phyloP scores from a whole-genome alignment of 768 basidiomycete genomes.

The Russula virescens region DNA sequence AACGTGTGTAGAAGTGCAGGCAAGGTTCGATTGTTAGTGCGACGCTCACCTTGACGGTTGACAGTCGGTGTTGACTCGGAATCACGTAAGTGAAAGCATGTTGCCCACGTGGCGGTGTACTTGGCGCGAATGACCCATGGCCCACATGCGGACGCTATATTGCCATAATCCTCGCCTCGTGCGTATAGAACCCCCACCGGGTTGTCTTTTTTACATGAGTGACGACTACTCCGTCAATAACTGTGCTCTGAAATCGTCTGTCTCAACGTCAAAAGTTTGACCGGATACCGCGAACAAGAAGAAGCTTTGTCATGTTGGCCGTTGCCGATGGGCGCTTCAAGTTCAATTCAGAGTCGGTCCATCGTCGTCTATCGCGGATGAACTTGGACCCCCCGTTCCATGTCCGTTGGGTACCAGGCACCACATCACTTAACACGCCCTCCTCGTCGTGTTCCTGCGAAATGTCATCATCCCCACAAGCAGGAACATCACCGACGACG shows the following conservation, averaged over 20 bases:
- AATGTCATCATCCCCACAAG: not conserved
- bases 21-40: no score
- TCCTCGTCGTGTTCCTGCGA: conserved; percentile 6
- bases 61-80: no score
- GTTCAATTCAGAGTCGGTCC: conserved; percentile 16
- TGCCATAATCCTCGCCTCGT: not conserved
- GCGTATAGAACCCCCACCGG: no score
- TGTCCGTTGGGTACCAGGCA: conserved; percentile 6
- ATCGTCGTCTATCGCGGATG: not conserved
- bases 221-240: not conserved
- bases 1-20: no score
- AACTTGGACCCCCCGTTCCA: not conserved
- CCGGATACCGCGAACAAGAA: no score
- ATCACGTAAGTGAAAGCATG: no score
- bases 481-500: conserved; percentile 1
- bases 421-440: not conserved
- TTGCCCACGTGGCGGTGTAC: no score
- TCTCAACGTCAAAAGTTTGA: not conserved
- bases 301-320: not conserved
- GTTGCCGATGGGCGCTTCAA: conserved; percentile 11
- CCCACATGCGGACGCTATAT: not conserved
- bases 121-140: no score
- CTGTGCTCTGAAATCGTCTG: not conserved
- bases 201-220: not conserved
- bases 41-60: no score